A percentile compares a stretch with the other conserved stretches of the same genome.
Conservation (phyloP, 805 yeast genomes). For the Wickerhamomyces sydowiorum region DNA sequence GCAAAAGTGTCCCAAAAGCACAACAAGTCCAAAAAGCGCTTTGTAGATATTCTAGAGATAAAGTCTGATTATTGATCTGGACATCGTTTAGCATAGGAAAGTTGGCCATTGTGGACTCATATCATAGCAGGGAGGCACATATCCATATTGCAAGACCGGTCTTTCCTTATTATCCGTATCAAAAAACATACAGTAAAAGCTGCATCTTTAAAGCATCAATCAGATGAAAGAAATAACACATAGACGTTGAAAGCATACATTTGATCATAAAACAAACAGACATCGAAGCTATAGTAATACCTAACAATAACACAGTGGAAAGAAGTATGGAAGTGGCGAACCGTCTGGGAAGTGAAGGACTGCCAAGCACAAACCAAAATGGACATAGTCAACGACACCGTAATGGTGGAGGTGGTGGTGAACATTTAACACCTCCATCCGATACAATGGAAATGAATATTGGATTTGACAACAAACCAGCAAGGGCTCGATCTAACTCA, state of each 20-base stretch:
- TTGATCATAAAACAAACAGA: no score
- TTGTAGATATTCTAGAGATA: not conserved
- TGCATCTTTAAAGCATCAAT: no score
- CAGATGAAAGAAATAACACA: not conserved
- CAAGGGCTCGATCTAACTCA: not conserved
- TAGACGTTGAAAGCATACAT: no score
- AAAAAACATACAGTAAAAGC: no score
- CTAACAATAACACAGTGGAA: not conserved
- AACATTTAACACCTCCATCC: not conserved
- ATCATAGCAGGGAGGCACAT: no score
- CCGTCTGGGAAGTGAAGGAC: not conserved
- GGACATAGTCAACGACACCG: not conserved
- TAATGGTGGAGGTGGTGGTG: not conserved
- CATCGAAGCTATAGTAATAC: not conserved
- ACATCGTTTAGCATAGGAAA: no score
- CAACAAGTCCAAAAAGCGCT: not conserved
- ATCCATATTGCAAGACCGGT: not conserved
- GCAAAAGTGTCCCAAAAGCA: no score
- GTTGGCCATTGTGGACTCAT: no score
- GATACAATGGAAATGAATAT: not conserved
- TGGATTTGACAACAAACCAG: not conserved
- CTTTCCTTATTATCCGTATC: not conserved
- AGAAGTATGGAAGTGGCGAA: not conserved
- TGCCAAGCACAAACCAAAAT: not conserved
- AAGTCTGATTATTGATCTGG: not conserved